Percentiles rank a stretch among this genome's conserved stretches.
phyloP scores from a whole-genome alignment of 352 stramenopile species.

The Globisporangium carolinianum region DNA sequence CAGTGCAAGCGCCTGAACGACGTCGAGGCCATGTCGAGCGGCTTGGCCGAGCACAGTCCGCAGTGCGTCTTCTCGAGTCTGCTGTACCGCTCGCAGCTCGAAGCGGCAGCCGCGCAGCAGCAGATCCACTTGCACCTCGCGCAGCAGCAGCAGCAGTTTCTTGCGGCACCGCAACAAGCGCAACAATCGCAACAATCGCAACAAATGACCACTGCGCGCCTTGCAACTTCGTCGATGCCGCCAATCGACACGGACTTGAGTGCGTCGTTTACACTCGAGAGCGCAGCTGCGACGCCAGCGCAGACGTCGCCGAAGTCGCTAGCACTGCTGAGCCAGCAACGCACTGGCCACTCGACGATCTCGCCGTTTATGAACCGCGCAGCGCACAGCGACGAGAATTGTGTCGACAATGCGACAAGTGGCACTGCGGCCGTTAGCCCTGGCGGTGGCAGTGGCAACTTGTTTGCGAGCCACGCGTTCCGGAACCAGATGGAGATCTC shows the following conservation, averaged over 20 bases:
- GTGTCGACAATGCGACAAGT: constrained; percentile 2
- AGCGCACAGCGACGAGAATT: constrained; percentile 19
- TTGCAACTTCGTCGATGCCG: constrained; percentile 15
- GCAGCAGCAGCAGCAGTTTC: constrained; percentile 5
- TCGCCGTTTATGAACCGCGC: constrained; percentile 75
- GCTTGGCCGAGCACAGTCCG: constrained; percentile 41
- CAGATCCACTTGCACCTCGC: constrained; percentile 33
- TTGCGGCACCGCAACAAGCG: too few species aligned
- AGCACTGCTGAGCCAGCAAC: constrained; percentile 28
- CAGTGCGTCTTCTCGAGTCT: constrained; percentile 46
- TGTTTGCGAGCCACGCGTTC: constrained; percentile 72
- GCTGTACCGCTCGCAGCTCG: constrained; percentile 49
- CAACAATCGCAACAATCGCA: too few species aligned
- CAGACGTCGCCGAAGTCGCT: constrained; percentile 29
- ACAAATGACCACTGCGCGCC: too few species aligned
- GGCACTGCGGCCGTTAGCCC: not conserved
- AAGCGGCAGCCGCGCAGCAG: constrained; percentile 28
- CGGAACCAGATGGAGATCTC: constrained; percentile 62
- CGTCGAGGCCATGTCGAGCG: constrained; percentile 62
- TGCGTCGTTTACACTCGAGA: not conserved
- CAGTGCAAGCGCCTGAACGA: constrained; percentile 62
- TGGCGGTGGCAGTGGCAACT: constrained; percentile 22
- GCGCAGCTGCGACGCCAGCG: not conserved
- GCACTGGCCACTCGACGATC: constrained; percentile 38
- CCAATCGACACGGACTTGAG: constrained; percentile 8